Percentiles rank a stretch among this genome's conserved stretches.
phyloP scores from a whole-genome alignment of 768 basidiomycete species.

The Mycena indigotica region DNA sequence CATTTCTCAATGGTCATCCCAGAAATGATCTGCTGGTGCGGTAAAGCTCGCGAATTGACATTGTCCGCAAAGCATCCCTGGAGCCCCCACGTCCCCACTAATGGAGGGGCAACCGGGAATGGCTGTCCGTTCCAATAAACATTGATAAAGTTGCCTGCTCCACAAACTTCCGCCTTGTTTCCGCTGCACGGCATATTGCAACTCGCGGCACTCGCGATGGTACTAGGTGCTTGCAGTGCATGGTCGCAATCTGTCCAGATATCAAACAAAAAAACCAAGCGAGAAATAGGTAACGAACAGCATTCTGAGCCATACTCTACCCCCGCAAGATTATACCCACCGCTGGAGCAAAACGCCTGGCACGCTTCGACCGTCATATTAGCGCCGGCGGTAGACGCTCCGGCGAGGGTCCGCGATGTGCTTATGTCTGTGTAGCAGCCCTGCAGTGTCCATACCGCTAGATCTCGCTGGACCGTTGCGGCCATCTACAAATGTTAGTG shows the following conservation, averaged over 20 bases:
- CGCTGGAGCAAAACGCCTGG: conserved; percentile 23
- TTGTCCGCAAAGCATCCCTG: conserved; percentile 50
- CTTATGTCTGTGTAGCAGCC: conserved; percentile 36
- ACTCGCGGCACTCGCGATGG: conserved; percentile 26
- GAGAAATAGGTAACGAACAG: conserved; percentile 37
- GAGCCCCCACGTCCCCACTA: conserved; percentile 49
- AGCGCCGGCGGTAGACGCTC: conserved; percentile 36
- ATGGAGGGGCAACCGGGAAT: conserved; percentile 40
- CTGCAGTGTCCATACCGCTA: conserved; percentile 8
- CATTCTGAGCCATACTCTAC: conserved; percentile 55
- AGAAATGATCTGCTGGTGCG: conserved; percentile 21
- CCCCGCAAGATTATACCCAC: conserved; percentile 46
- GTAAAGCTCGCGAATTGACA: conserved; percentile 3
- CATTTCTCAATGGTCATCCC: conserved; percentile 43
- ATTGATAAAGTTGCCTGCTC: conserved; percentile 45
- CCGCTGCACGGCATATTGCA: conserved; percentile 49
- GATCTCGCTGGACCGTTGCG: not conserved
- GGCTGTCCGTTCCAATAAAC: conserved; percentile 46
- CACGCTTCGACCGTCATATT: conserved; percentile 46
- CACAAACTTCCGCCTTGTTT: conserved; percentile 43
- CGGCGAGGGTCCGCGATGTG: conserved; percentile 43
- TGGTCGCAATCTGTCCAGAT: conserved; percentile 45
- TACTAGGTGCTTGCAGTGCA: conserved; percentile 34
- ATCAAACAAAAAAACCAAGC: not conserved
- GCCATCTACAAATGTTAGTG: not conserved